phyloP scores from a whole-genome alignment of 805 yeast species.

The Candida pseudofarinosa region DNA sequence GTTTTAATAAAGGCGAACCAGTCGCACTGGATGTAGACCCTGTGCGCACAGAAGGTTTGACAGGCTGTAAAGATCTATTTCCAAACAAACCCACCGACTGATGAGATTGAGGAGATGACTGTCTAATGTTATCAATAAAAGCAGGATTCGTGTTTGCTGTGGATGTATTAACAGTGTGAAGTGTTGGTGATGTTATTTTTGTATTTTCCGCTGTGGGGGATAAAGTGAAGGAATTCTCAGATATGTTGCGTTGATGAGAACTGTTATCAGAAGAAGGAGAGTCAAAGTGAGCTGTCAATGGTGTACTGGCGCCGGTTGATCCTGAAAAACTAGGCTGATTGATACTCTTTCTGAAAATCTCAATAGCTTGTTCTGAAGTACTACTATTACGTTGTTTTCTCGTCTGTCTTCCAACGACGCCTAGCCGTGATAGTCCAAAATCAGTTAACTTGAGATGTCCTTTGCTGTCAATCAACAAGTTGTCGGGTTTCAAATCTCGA shows the following conservation, averaged over 20 bases:
- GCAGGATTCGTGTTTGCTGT: conserved; percentile 13
- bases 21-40: conserved; percentile 38
- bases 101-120: conserved; percentile 1
- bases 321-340: conserved; percentile 18
- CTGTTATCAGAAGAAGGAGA: conserved; percentile 21
- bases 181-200: conserved; percentile 10
- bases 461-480: conserved; percentile 72
- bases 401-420: conserved; percentile 75
- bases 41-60: conserved; percentile 5
- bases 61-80: conserved; percentile 4
- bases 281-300: conserved; percentile 9
- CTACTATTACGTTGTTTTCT: conserved; percentile 42
- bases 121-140: conserved; percentile 10
- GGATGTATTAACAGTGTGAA: background rate
- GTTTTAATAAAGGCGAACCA: conserved; percentile 48
- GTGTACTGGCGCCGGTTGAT: conserved; percentile 9
- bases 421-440: conserved; percentile 90
- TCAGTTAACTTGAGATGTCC: conserved; percentile 95
- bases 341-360: conserved; percentile 30
- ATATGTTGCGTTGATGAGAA: conserved; percentile 31
- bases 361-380: conserved; percentile 40
- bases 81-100: conserved; percentile 1
- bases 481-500: conserved; percentile 94
- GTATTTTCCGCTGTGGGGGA: conserved; percentile 35
- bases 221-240: conserved; percentile 43